phyloP scores from a whole-genome alignment of 2,329 filamentous ascomycete genomes.

The Fusarium irregulare region DNA sequence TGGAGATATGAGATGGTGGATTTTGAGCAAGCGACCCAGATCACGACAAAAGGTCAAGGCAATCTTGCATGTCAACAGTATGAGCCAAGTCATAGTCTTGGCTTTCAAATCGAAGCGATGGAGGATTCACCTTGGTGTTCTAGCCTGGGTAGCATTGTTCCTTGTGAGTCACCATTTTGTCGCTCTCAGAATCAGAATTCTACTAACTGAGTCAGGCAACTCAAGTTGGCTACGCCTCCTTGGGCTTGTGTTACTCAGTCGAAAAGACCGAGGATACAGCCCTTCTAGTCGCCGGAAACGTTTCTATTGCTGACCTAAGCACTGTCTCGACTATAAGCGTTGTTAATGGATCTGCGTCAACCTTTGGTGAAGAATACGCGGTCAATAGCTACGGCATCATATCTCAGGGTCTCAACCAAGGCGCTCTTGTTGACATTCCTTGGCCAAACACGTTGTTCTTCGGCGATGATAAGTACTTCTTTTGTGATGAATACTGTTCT shows the following conservation, averaged over 20 bases:
- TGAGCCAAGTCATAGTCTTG: constrained; percentile 23
- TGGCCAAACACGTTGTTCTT: constrained; percentile 45
- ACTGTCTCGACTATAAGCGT: constrained; percentile 48
- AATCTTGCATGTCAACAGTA: constrained; percentile 28
- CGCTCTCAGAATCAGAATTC: background rate
- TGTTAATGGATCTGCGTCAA: constrained; percentile 31
- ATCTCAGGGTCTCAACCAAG: constrained; percentile 45
- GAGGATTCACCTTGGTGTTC: constrained; percentile 23
- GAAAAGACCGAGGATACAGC: constrained; percentile 51
- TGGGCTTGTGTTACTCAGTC: constrained; percentile 57
- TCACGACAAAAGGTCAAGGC: constrained; percentile 47
- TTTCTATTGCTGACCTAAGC: constrained; percentile 52
- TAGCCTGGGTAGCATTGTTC: constrained; percentile 22
- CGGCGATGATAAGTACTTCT: constrained; percentile 46
- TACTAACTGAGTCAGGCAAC: constrained; percentile 45
- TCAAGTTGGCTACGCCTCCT: constrained; percentile 56
- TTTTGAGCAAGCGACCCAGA: constrained; percentile 52
- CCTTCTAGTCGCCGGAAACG: constrained; percentile 47
- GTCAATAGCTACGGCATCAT: constrained; percentile 57
- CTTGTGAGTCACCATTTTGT: background rate
- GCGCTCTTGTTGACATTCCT: constrained; percentile 32
- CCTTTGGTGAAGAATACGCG: constrained; percentile 49
- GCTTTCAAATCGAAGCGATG: constrained; percentile 25
- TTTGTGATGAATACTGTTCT: constrained; percentile 47
- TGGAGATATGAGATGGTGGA: constrained; percentile 58